phyloP scores from a whole-genome alignment of 352 stramenopile species.

The Phytopythium sindhum region DNA sequence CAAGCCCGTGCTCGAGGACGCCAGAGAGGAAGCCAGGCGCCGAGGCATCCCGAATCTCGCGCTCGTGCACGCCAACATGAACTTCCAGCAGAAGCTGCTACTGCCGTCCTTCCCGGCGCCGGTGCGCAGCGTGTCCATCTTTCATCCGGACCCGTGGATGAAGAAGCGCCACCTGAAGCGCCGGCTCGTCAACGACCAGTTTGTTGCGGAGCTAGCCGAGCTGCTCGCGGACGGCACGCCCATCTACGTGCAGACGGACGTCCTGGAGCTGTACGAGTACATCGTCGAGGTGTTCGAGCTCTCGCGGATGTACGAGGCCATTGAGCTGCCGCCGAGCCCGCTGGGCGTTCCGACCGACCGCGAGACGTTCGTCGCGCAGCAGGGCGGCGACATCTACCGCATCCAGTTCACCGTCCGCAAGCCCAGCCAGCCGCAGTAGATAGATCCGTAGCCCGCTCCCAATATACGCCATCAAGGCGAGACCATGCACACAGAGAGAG shows the following conservation, averaged over 20 bases:
- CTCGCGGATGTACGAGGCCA: slow-evolving; percentile 37
- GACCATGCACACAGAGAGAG: too few relatives aligned
- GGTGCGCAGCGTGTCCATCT: slow-evolving; percentile 80
- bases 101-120: slow-evolving; percentile 51
- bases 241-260: slow-evolving; percentile 81
- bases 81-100: slow-evolving; percentile 63
- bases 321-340: slow-evolving; percentile 45
- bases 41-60: slow-evolving; percentile 59
- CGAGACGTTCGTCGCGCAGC: slow-evolving; percentile 58
- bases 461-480: background rate
- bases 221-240: slow-evolving; percentile 52
- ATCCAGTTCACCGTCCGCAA: slow-evolving; percentile 43
- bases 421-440: background rate
- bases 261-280: slow-evolving; percentile 79
- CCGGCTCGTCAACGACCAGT: slow-evolving; percentile 64
- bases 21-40: slow-evolving; percentile 34
- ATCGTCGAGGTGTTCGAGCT: slow-evolving; percentile 78
- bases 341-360: slow-evolving; percentile 71
- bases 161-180: slow-evolving; percentile 87
- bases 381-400: slow-evolving; percentile 74
- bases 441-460: background rate
- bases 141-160: slow-evolving; percentile 88
- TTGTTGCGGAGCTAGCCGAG: slow-evolving; percentile 57
- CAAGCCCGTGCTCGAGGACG: slow-evolving; percentile 67
- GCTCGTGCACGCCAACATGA: slow-evolving; percentile 86